Base-by-base conservation (phyloP, 2,329 filamentous ascomycete genomes). In the Chalaropsis thielavioides region DNA sequence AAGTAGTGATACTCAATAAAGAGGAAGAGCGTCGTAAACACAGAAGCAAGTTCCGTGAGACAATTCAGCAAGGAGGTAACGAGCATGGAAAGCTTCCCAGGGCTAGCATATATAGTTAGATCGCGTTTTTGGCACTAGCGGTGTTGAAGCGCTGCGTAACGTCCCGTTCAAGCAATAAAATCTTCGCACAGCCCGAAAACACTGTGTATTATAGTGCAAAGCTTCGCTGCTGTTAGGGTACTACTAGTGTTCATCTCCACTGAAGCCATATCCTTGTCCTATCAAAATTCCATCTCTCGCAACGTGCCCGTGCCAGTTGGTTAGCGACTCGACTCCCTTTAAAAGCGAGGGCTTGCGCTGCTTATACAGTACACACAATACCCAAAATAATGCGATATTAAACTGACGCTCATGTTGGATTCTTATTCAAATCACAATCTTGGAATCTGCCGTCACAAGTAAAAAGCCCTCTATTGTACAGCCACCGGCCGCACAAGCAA, bases 261-360 rank as follows among this genome's bases (percentile, higher is more conserved):
- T 38, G 54, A 58, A 58, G 54, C 27, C 24, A 17, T 22, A 58
- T 19, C 54, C 54, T 62, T 46, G 58, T 38, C 64, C 64, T 65
- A 65, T 65, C 41, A 65, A 5, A 65, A 41, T 15, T 27, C 64
- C 35, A 65, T 61, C 43, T 41, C 35, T 22, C 13, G 41, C 31
- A 64, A 65, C 44, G 64, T 65, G 49, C 51, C 46, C 35, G 64
- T 65, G 49, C 51, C 46, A 54, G 51, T 22, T 46, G 2, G 1
- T 46, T n/a, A 3, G 56, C 22, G 27, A 41, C 22, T 46, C 24
- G 8, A 49, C 24, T 62, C 60, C 41, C 60, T 46, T 44, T 24
- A 11, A 17, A 46, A 13, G 11, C 22, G 15, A 27, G 35, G n/a
- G 58, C 13, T 19, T 40, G 59, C 19, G 24, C 59, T 61, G 6